Evolutionary conservation across 2,329 filamentous ascomycete genomes (phyloP), one percentile per base, ranked within the genome.

Genomic region (Rugonectria rugulosa): DNA sequence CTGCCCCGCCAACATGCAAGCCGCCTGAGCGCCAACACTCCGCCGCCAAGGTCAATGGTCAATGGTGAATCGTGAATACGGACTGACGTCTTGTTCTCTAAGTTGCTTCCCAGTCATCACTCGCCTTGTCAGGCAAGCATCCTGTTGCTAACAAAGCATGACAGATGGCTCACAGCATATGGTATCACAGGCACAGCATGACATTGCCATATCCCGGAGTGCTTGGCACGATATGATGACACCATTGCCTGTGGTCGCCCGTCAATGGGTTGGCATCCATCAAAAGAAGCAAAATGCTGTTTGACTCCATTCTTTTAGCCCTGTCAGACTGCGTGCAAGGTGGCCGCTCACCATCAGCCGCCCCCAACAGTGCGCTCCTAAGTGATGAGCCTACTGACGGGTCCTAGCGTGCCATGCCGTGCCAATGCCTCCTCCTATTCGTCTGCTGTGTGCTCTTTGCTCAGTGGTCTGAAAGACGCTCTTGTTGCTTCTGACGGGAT

Each of bases 1-100:
- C 63, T 68, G 65, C 65, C 64, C 65, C 65, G 60, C 65, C 62
- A 59, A 63, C 56, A n/a, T 61, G 40, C 44, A 34, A 46, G 37
- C 20, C 47, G 50, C 57, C 56, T 42, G 43, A 32, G 48, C 43
- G 57, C 50, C 51, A 53, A 46, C n/a, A n/a, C n/a, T n/a, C n/a
- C n/a, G n/a, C n/a, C n/a, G n/a, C n/a, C n/a, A n/a, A n/a, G n/a
- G n/a, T n/a, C n/a, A n/a, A n/a, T n/a, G n/a, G n/a, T n/a, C n/a
- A n/a, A n/a, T n/a, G n/a, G n/a, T n/a, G n/a, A n/a, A n/a, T n/a
- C n/a, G n/a, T n/a, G n/a, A n/a, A n/a, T n/a, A n/a, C n/a, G n/a
- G n/a, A n/a, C n/a, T n/a, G n/a, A n/a, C n/a, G n/a, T n/a, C n/a
- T n/a, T n/a, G n/a, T n/a, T n/a, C n/a, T n/a, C n/a, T n/a, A n/a